phyloP scores from a whole-genome alignment of 192 early-diverging fungal species.

The Backusella sp. region DNA sequence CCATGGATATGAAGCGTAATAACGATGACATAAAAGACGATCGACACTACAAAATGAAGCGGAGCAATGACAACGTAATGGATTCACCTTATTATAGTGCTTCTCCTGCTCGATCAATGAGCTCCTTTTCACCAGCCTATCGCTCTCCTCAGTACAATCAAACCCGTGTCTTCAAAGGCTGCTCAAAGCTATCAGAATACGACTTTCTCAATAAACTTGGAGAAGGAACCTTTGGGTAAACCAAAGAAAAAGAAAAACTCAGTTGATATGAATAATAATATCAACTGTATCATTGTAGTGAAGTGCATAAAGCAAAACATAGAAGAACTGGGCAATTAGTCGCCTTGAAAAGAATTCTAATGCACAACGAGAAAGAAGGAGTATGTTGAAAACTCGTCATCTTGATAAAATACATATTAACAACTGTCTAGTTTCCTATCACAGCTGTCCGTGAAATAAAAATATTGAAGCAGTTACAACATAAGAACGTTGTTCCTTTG shows the following conservation, averaged over 20 bases:
- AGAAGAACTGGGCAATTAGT: conserved; percentile 64
- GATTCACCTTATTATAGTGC: background rate
- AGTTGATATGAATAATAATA: background rate
- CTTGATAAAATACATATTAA: background rate
- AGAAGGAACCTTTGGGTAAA: conserved; percentile 94
- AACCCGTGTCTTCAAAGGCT: conserved; percentile 50
- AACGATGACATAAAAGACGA: conserved; percentile 9
- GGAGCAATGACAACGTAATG: background rate
- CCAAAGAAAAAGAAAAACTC: background rate
- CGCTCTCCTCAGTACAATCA: background rate
- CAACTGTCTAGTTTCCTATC: conserved; percentile 66
- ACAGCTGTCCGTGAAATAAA: conserved; percentile 97
- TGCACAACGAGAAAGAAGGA: conserved; percentile 94
- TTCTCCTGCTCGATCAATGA: background rate
- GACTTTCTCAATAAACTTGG: conserved; percentile 85
- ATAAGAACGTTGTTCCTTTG: conserved; percentile 76
- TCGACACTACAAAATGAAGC: background rate
- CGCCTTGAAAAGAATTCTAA: conserved; percentile 91
- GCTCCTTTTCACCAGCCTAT: conserved; percentile 20
- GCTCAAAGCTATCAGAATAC: conserved; percentile 80
- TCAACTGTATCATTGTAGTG: conserved; percentile 43
- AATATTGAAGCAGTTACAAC: conserved; percentile 83
- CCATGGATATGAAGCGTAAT: background rate
- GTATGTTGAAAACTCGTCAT: conserved; percentile 11
- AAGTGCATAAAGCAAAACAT: conserved; percentile 85